Conservation (phyloP, 1,284 basidiomycete species). For the Rhodotorula mucilaginosa region DNA sequence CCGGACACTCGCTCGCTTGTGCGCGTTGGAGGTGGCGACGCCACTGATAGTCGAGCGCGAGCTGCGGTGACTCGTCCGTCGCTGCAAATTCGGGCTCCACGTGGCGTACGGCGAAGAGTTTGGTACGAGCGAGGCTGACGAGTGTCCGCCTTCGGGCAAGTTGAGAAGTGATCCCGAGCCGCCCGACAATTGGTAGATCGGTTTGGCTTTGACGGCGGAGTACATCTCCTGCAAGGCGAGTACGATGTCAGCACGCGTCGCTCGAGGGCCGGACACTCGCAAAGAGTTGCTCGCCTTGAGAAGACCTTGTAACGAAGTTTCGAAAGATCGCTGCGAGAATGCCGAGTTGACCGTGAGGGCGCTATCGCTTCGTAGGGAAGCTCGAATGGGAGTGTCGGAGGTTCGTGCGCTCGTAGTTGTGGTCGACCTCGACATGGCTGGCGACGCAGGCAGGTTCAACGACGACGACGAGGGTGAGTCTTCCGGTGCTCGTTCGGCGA, state of each 20-base stretch:
- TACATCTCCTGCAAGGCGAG: conserved; percentile 71
- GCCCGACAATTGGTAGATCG: conserved; percentile 73
- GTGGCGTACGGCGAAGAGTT: conserved; percentile 39
- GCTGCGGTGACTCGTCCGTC: conserved; percentile 38
- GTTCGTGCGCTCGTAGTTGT: not conserved
- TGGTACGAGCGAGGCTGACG: conserved; percentile 24
- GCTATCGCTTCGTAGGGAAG: conserved; percentile 3
- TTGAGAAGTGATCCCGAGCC: conserved; percentile 7
- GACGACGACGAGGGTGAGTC: conserved; percentile 8
- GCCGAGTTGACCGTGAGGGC: conserved; percentile 9
- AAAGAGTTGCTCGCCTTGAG: conserved; percentile 62
- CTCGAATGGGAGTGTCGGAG: not conserved
- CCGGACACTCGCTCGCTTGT: conserved; percentile 44
- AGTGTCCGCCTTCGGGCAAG: conserved; percentile 1
- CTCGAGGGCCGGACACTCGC: too few relatives aligned
- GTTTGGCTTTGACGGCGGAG: conserved; percentile 79
- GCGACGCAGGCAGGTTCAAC: not conserved
- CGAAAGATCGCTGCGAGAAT: conserved; percentile 57
- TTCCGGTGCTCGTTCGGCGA: too few relatives aligned
- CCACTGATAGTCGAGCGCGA: conserved; percentile 18
- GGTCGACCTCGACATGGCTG: not conserved
- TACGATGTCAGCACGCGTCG: not conserved
- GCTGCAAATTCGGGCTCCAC: conserved; percentile 32
- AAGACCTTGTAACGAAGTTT: conserved; percentile 74
- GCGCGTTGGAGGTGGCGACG: conserved; percentile 1